Conservation (phyloP, 805 yeast genomes). For the Cyberlindnera galapagoensis region DNA sequence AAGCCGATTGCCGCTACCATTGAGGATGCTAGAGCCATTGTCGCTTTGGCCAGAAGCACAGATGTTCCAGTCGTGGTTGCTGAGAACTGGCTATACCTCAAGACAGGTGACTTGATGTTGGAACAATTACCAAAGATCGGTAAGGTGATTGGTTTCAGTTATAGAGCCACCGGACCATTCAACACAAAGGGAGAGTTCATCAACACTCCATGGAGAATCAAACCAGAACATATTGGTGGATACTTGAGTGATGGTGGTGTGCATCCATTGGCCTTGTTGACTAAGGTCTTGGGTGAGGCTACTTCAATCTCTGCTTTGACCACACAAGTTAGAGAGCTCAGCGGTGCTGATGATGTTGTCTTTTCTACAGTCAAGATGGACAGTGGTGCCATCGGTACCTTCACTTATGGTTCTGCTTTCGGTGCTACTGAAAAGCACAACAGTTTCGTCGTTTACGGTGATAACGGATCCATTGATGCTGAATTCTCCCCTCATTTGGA, state of each 20-base stretch:
- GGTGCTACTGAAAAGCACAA: slow-evolving; percentile 74
- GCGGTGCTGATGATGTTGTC: slow-evolving; percentile 79
- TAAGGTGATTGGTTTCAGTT: slow-evolving; percentile 58
- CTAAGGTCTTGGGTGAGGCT: slow-evolving; percentile 74
- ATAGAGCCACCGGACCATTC: slow-evolving; percentile 70
- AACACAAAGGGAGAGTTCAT: slow-evolving; percentile 52
- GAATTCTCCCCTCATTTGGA: slow-evolving; percentile 48
- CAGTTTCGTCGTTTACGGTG: slow-evolving; percentile 68
- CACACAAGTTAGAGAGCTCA: slow-evolving; percentile 63
- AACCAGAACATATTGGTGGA: slow-evolving; percentile 92
- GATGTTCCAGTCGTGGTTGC: slow-evolving; percentile 67
- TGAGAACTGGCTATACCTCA: slow-evolving; percentile 81
- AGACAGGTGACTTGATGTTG: slow-evolving; percentile 48
- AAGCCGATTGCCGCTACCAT: slow-evolving; percentile 90
- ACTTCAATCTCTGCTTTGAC: slow-evolving; percentile 69
- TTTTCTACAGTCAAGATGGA: slow-evolving; percentile 74
- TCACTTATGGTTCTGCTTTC: slow-evolving; percentile 33
- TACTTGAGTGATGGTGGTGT: slow-evolving; percentile 94
- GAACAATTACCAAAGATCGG: slow-evolving; percentile 69
- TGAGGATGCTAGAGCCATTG: slow-evolving; percentile 75
- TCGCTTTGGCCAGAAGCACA: slow-evolving; percentile 52
- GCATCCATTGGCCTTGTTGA: slow-evolving; percentile 84
- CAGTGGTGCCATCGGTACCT: slow-evolving; percentile 56
- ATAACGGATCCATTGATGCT: slow-evolving; percentile 64
- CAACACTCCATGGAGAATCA: slow-evolving; percentile 77